Evolutionary conservation across 352 stramenopile genomes (phyloP).

Genomic region (Phytophthora sansomeana): DNA sequence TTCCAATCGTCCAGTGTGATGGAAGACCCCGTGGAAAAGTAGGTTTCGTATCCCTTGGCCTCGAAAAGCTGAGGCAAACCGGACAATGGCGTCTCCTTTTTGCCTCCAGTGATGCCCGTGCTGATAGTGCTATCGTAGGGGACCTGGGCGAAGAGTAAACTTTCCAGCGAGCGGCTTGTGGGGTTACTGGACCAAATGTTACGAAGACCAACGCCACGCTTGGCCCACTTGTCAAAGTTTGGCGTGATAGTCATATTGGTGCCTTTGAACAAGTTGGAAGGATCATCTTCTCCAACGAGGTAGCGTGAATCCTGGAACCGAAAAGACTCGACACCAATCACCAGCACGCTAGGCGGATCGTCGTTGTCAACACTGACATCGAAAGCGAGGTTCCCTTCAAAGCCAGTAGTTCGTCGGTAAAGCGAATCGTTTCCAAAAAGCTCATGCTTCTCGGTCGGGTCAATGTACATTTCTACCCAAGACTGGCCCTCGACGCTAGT

Average conservation of each 20-base stretch:
- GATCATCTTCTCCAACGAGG: constrained; percentile 49
- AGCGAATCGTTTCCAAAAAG: constrained; percentile 22
- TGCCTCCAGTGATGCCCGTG: constrained; percentile 42
- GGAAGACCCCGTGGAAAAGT: constrained; percentile 52
- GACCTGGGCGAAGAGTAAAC: constrained; percentile 58
- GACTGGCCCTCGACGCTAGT: constrained; percentile 10
- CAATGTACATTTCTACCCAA: constrained; percentile 19
- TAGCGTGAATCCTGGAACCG: constrained; percentile 59
- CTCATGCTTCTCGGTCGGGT: constrained; percentile 21
- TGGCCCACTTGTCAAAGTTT: constrained; percentile 58
- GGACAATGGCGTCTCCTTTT: constrained; percentile 32
- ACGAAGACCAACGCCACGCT: constrained; percentile 51
- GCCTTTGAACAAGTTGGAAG: constrained; percentile 45
- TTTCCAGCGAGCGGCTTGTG: constrained; percentile 64
- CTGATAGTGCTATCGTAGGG: constrained; percentile 46
- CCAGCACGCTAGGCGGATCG: constrained; percentile 53
- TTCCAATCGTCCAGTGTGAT: constrained; percentile 58
- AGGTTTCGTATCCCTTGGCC: constrained; percentile 50
- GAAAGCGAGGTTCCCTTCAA: constrained; percentile 51
- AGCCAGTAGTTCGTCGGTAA: constrained; percentile 39
- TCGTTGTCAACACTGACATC: constrained; percentile 40
- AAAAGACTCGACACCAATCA: constrained; percentile 64
- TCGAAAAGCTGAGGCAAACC: constrained; percentile 64
- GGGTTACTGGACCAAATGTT: constrained; percentile 67
- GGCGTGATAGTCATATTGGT: constrained; percentile 46